These are phyloP conservation scores for Paraphaeosphaeria sporulosa DNA, from an alignment of 2,329 filamentous ascomycete species.

Conservation along the genomic window DNA sequence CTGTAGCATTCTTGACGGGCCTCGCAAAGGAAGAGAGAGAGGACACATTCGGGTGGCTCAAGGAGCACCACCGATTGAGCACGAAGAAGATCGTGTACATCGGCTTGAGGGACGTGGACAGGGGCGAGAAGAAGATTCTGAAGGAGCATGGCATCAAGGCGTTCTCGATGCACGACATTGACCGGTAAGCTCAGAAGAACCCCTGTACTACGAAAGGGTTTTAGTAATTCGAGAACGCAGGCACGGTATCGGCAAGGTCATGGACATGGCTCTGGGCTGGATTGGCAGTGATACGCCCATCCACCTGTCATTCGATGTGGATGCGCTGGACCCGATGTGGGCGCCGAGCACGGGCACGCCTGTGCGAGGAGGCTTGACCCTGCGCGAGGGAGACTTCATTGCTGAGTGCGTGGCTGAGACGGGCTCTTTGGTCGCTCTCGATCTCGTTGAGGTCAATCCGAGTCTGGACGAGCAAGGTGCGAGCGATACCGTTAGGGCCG, in stretches of 20 bases:
- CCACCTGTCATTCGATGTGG: conserved; percentile 96
- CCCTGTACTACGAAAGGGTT: background rate
- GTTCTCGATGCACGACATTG: conserved; percentile 98
- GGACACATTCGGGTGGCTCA: conserved; percentile 90
- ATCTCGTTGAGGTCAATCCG: conserved; percentile 64
- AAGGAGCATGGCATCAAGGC: conserved; percentile 90
- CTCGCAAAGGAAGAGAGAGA: conserved; percentile 77
- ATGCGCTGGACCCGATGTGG: conserved; percentile 95
- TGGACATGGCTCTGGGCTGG: conserved; percentile 98
- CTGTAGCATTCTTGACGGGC: conserved; percentile 88
- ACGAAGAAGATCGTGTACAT: conserved; percentile 95
- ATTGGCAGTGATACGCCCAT: conserved; percentile 95
- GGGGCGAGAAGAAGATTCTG: conserved; percentile 91
- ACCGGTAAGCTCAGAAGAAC: conserved; percentile 66
- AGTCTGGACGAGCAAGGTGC: conserved; percentile 66
- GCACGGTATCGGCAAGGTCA: conserved; percentile 91
- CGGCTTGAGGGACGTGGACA: conserved; percentile 89
- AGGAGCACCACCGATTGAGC: conserved; percentile 73
- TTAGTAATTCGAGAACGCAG: conserved; percentile 53
- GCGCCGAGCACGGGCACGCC: conserved; percentile 95
- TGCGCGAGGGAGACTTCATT: conserved; percentile 96
- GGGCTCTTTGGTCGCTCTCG: conserved; percentile 64
- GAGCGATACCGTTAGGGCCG: conserved; percentile 85
- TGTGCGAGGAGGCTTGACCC: conserved; percentile 88
- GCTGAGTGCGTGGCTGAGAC: conserved; percentile 71